A percentile compares a stretch with the other conserved stretches of the same genome.
These are phyloP conservation scores for Mucor velutinosus DNA, from an alignment of 371 early-diverging fungal species.

Conservation along the genomic window DNA sequence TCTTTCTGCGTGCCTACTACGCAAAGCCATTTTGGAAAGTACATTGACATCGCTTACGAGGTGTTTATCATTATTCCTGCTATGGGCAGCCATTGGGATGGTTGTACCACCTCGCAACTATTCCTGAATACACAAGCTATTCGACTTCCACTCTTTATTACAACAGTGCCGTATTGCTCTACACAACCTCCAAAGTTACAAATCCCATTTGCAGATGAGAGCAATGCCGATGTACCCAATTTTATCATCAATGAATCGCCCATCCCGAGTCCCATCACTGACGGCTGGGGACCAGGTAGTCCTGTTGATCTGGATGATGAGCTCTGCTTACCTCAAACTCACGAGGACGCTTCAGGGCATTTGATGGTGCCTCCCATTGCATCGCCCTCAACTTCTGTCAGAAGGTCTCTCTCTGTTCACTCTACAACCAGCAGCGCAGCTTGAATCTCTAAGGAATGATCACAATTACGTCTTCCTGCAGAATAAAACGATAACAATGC, in stretches of 20 bases:
- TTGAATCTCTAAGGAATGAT: background rate
- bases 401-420: conserved; percentile 6
- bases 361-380: conserved; percentile 29
- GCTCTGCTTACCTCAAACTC: background rate
- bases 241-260: conserved; percentile 42
- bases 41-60: conserved; percentile 35
- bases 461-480: background rate
- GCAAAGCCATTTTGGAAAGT: conserved; percentile 27
- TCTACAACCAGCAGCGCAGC: background rate
- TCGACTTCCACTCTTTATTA: conserved; percentile 33
- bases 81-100: conserved; percentile 6
- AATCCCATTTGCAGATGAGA: conserved; percentile 25
- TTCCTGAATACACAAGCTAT: conserved; percentile 18
- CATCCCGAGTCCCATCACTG: conserved; percentile 28
- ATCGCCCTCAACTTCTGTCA: background rate
- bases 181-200: conserved; percentile 27
- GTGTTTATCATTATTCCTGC: conserved; percentile 41
- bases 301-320: conserved; percentile 19
- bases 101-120: background rate
- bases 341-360: conserved; percentile 29
- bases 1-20: conserved; percentile 39
- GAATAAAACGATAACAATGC: background rate
- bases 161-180: conserved; percentile 35
- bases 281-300: conserved; percentile 28
- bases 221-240: conserved; percentile 19